phyloP scores from a whole-genome alignment of 1,284 basidiomycete species.

The Takashimella tepidaria region DNA sequence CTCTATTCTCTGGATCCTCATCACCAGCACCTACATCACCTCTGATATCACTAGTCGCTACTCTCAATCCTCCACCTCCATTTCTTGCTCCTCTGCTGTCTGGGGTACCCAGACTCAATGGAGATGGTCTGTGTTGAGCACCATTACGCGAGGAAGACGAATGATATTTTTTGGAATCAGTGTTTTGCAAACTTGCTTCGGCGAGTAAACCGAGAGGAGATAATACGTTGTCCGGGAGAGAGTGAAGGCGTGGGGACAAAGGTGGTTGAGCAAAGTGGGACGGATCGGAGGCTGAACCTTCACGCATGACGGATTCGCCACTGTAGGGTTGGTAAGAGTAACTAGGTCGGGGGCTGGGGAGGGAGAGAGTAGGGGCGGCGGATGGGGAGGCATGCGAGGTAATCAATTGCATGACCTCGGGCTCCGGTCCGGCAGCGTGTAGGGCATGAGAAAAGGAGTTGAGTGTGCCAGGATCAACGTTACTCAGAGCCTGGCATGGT shows the following conservation, averaged over 20 bases:
- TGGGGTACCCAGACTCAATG: slow-evolving; percentile 22
- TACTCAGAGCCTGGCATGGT: slow-evolving; percentile 56
- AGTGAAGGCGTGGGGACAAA: slow-evolving; percentile 72
- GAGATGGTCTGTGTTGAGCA: slow-evolving; percentile 26
- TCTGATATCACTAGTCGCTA: slow-evolving; percentile 38
- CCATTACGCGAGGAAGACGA: slow-evolving; percentile 13
- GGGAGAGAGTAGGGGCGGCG: slow-evolving; percentile 28
- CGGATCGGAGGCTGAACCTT: slow-evolving; percentile 26
- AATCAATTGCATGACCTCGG: slow-evolving; percentile 72
- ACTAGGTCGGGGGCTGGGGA: background rate
- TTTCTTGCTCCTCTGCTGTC: slow-evolving; percentile 10
- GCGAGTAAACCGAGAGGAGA: slow-evolving; percentile 86
- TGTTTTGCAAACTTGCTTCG: slow-evolving; percentile 83
- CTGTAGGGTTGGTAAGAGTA: slow-evolving; percentile 31
- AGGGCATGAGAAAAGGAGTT: slow-evolving; percentile 39
- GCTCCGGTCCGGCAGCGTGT: slow-evolving; percentile 31
- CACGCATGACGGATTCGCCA: slow-evolving; percentile 36
- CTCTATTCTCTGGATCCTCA: slow-evolving; percentile 23
- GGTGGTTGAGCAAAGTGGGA: slow-evolving; percentile 35
- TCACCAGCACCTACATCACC: slow-evolving; percentile 23
- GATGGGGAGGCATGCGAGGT: slow-evolving; percentile 58
- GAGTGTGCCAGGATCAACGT: slow-evolving; percentile 62
- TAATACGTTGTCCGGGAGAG: slow-evolving; percentile 80
- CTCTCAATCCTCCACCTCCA: slow-evolving; percentile 16
- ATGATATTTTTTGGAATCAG: slow-evolving; percentile 46